phyloP scores from a whole-genome alignment of 2,329 filamentous ascomycete species.

The Alternaria triticimaculans region DNA sequence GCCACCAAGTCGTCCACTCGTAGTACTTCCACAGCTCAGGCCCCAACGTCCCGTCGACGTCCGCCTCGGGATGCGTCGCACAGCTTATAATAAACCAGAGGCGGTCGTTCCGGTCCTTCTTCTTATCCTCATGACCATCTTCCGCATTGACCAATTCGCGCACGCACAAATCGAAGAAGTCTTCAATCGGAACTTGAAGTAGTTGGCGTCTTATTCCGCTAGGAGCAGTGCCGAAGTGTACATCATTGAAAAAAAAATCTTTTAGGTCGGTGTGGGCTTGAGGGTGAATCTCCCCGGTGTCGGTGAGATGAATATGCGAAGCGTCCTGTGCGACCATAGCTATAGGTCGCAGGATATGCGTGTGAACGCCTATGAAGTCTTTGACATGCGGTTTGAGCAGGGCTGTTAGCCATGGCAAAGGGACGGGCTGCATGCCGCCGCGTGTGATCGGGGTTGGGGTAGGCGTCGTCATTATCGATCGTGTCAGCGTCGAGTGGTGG shows the following conservation, averaged over 20 bases:
- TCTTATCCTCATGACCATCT: background rate
- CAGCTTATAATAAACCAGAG: background rate
- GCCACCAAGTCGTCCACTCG: background rate
- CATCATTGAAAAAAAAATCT: too few species aligned
- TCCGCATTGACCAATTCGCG: background rate
- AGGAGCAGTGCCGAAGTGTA: background rate
- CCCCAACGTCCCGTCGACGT: rapidly evolving
- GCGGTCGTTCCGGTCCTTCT: background rate
- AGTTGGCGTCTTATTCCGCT: background rate
- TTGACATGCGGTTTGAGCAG: background rate
- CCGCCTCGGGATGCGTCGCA: background rate
- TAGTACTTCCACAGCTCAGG: background rate
- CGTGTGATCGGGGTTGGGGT: background rate
- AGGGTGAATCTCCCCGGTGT: background rate
- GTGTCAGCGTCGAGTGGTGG: background rate
- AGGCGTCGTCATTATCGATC: background rate
- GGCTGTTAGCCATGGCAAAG: background rate
- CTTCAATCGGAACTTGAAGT: background rate
- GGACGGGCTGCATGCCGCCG: background rate
- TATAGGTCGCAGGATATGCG: background rate
- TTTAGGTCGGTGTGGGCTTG: background rate
- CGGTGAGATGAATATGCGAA: background rate
- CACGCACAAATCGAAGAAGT: background rate
- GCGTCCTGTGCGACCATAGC: background rate
- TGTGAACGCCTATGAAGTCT: background rate